Conservation (phyloP, 306 rosid species). For the Herpetospermum pedunculosum region DNA sequence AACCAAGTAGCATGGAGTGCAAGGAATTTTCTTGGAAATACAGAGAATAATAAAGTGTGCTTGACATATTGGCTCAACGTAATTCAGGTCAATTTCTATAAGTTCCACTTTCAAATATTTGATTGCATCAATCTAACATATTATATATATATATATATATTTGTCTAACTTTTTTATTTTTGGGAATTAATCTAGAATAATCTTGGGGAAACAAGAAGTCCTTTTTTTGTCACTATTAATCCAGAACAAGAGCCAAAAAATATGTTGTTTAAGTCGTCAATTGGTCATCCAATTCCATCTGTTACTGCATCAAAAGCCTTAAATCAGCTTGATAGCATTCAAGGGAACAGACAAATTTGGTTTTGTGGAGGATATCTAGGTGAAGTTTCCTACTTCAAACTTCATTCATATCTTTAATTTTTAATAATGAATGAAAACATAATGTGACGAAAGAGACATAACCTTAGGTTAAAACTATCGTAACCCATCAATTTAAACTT, state of each 20-base stretch:
- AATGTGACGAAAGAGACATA: too few relatives aligned
- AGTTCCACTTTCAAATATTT: too few relatives aligned
- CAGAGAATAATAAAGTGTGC: conserved; percentile 44
- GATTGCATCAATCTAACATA: too few relatives aligned
- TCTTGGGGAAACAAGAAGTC: conserved; percentile 30
- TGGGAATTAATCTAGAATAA: conserved; percentile 32
- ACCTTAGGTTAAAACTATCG: too few relatives aligned
- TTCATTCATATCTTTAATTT: too few relatives aligned
- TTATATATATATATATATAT: too few relatives aligned
- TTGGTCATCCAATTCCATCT: conserved; percentile 82
- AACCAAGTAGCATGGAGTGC: conserved; percentile 94
- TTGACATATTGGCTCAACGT: conserved; percentile 83
- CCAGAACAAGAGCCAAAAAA: conserved; percentile 54
- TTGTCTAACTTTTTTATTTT: too few relatives aligned
- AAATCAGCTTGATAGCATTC: conserved; percentile 45
- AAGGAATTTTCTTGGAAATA: conserved; percentile 73
- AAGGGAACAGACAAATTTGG: conserved; percentile 88
- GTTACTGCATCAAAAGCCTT: conserved; percentile 72
- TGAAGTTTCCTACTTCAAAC: background rate
- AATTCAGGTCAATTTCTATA: conserved; percentile 51
- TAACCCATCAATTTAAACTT: too few relatives aligned
- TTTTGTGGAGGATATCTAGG: conserved; percentile 82
- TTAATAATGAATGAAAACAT: too few relatives aligned
- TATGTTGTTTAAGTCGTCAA: conserved; percentile 59
- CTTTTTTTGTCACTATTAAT: conserved; percentile 70